Conservation (phyloP, 371 early-diverging fungal genomes). For the Choanephora cucurbitarum region DNA sequence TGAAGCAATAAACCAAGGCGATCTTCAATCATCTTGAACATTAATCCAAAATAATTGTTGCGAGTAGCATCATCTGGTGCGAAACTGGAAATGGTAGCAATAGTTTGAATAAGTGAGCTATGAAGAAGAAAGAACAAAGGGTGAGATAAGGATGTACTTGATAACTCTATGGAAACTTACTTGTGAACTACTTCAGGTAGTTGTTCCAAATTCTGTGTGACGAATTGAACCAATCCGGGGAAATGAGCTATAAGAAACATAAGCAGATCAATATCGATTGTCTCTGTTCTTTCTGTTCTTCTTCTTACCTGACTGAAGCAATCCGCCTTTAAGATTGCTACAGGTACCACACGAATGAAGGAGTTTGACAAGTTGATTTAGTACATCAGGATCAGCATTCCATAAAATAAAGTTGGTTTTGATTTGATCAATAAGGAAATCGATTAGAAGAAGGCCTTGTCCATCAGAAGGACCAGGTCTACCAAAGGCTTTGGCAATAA, state of each 20-base stretch:
- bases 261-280: not conserved
- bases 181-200: constrained; percentile 70
- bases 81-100: constrained; percentile 65
- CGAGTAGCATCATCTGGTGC: constrained; percentile 50
- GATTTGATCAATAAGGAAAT: constrained; percentile 63
- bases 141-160: too few species aligned
- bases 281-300: not conserved
- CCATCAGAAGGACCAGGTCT: constrained; percentile 58
- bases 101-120: constrained; percentile 68
- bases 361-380: constrained; percentile 62
- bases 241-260: constrained; percentile 51
- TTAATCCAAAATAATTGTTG: constrained; percentile 56
- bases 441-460: constrained; percentile 60
- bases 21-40: constrained; percentile 63
- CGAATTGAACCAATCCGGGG: constrained; percentile 59
- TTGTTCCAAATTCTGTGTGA: constrained; percentile 60
- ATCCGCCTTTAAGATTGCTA: constrained; percentile 48
- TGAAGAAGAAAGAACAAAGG: not conserved
- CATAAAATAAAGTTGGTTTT: constrained; percentile 67
- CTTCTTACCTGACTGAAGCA: constrained; percentile 60
- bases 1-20: constrained; percentile 58
- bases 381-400: constrained; percentile 74
- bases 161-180: too few species aligned
- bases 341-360: constrained; percentile 61
- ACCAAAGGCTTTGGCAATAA: constrained; percentile 59